Conservation (phyloP, 331 rosid species). For the Prunus yedoensis region DNA sequence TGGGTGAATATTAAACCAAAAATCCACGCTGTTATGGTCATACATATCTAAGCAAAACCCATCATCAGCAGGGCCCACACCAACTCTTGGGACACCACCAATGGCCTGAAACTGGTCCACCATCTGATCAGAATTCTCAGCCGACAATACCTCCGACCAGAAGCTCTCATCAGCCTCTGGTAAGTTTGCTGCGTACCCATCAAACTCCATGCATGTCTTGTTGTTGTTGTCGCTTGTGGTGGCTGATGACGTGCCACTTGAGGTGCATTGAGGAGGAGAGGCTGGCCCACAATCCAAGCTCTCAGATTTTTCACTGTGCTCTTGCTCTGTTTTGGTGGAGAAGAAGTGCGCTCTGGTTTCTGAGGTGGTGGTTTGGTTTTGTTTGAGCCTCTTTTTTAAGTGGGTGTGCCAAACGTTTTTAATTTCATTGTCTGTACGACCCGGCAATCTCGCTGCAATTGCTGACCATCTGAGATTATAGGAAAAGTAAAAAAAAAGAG, state of each 20-base stretch:
- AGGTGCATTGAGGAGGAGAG: slow-evolving; percentile 42
- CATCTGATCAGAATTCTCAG: background rate
- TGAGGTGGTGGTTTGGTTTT: slow-evolving; percentile 12
- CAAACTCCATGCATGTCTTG: background rate
- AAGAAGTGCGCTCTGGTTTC: background rate
- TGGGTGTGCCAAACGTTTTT: slow-evolving; percentile 94
- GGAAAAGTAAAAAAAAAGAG: background rate
- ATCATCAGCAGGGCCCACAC: background rate
- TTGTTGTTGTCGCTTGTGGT: slow-evolving; percentile 5
- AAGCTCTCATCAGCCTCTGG: slow-evolving; percentile 31
- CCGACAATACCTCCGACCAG: slow-evolving; percentile 36
- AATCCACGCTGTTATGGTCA: slow-evolving; percentile 27
- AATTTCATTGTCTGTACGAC: slow-evolving; percentile 83
- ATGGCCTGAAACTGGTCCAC: slow-evolving; percentile 4
- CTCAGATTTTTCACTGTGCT: background rate
- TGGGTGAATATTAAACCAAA: slow-evolving; percentile 32
- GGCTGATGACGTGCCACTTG: slow-evolving; percentile 45
- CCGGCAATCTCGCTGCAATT: slow-evolving; percentile 75
- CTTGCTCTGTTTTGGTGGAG: slow-evolving; percentile 9
- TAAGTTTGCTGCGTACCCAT: slow-evolving; percentile 3
- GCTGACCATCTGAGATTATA: slow-evolving; percentile 66
- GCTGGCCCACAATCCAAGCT: slow-evolving; percentile 20
- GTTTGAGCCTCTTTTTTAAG: slow-evolving; percentile 65
- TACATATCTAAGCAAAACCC: slow-evolving; percentile 7
- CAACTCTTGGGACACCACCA: too few relatives aligned